These are phyloP conservation scores for Elaeis guineensis DNA, from an alignment of 176 grass and related monocot genomes.

Conservation along the genomic window DNA sequence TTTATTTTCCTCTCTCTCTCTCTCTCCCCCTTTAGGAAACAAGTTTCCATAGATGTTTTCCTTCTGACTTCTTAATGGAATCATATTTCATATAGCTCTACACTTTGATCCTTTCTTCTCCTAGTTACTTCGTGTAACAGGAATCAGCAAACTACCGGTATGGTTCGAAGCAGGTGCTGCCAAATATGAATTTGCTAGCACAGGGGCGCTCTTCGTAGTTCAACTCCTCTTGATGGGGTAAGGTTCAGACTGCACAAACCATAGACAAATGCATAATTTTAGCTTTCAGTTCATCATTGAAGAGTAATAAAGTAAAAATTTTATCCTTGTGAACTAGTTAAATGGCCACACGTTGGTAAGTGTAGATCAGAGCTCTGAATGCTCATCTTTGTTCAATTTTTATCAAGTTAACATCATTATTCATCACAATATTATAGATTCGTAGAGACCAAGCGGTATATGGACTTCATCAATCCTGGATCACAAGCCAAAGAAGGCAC, in stretches of 20 bases:
- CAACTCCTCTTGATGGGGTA: constrained; percentile 98
- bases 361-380: neutral
- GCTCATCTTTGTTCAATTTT: neutral
- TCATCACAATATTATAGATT: constrained; percentile 31
- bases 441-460: constrained; percentile 87
- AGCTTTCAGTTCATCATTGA: too few species aligned
- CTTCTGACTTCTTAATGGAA: too few species aligned
- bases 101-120: constrained; percentile 19
- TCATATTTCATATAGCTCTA: too few species aligned
- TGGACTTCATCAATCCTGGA: constrained; percentile 64
- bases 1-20: too few species aligned
- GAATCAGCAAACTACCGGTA: constrained; percentile 56
- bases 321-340: too few species aligned
- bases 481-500: constrained; percentile 80
- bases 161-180: constrained; percentile 88
- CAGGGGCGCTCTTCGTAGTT: constrained; percentile 54
- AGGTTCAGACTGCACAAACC: constrained; percentile 4
- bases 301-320: too few species aligned
- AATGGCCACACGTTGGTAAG: too few species aligned
- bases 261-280: too few species aligned
- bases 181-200: constrained; percentile 60
- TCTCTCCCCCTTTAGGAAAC: too few species aligned
- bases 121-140: constrained; percentile 71
- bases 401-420: neutral
- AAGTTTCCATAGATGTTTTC: too few species aligned